phyloP scores from a whole-genome alignment of 345 rosid species.

The Laguncularia racemosa region DNA sequence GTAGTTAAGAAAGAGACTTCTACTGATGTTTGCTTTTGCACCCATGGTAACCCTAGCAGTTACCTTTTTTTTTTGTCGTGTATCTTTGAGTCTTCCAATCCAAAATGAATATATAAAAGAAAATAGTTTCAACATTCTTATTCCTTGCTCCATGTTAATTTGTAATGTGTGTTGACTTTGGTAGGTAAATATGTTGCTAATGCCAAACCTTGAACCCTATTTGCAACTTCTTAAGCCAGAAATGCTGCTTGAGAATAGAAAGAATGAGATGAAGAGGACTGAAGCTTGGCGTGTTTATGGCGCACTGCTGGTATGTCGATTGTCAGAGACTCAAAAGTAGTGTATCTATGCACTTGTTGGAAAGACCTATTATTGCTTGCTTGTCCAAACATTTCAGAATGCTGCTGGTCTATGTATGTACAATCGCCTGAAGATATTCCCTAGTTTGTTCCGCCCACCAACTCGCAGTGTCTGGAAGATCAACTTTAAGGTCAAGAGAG shows the following conservation, averaged over 20 bases:
- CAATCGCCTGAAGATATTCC: constrained; percentile 53
- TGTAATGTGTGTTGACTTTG: constrained; percentile 13
- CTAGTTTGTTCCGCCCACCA: constrained; percentile 43
- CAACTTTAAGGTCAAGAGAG: constrained; percentile 26
- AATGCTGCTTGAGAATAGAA: constrained; percentile 60
- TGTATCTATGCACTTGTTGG: background rate
- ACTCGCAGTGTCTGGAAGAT: constrained; percentile 39
- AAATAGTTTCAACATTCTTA: too few relatives aligned
- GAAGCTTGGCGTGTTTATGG: constrained; percentile 86
- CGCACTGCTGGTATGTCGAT: constrained; percentile 55
- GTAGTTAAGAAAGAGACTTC: too few relatives aligned
- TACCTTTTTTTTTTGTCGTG: too few relatives aligned
- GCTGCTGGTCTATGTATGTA: constrained; percentile 75
- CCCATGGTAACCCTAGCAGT: too few relatives aligned
- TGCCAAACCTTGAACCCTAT: constrained; percentile 74
- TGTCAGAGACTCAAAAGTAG: constrained; percentile 4
- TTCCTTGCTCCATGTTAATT: background rate
- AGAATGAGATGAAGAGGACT: constrained; percentile 48
- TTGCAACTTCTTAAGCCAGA: constrained; percentile 65
- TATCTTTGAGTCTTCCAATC: too few relatives aligned
- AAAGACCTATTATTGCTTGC: constrained; percentile 10
- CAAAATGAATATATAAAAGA: too few relatives aligned
- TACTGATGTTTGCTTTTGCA: too few relatives aligned
- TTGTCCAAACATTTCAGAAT: constrained; percentile 26
- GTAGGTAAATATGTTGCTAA: constrained; percentile 70